Conservation (phyloP, 2,329 filamentous ascomycete species). For the Trichoderma sp. region DNA sequence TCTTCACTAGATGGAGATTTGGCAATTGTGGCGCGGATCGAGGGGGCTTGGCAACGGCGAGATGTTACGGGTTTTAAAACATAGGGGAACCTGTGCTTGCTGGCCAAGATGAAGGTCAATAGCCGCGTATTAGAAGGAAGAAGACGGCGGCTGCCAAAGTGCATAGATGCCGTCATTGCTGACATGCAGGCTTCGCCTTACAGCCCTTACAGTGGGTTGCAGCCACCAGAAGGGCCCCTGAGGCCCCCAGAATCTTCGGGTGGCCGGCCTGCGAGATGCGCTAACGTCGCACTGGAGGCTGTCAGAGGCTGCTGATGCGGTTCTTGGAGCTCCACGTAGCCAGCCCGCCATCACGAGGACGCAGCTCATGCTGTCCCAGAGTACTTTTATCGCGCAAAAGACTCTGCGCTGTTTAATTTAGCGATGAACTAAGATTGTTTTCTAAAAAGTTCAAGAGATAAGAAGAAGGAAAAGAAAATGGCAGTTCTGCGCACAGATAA, state of each 20-base stretch:
- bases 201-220: constrained; percentile 4
- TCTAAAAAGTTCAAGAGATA: background rate
- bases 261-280: background rate
- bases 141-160: background rate
- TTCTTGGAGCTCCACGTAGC: background rate
- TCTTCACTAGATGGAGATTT: constrained; percentile 2
- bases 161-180: constrained; percentile 19
- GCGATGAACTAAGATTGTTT: background rate
- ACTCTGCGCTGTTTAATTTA: background rate
- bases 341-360: constrained; percentile 9
- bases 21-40: constrained; percentile 15
- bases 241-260: background rate
- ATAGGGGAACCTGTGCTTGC: background rate
- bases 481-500: background rate
- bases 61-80: background rate
- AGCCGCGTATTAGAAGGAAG: background rate
- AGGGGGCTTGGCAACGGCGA: constrained; percentile 3
- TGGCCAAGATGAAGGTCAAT: background rate
- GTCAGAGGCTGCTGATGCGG: constrained; percentile 13
- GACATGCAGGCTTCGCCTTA: constrained; percentile 13
- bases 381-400: background rate
- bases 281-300: constrained; percentile 17
- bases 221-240: constrained; percentile 16
- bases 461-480: background rate
- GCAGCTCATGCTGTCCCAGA: background rate